Evolutionary conservation across 1,284 basidiomycete genomes (phyloP).

Genomic region (Mycena sp.): DNA sequence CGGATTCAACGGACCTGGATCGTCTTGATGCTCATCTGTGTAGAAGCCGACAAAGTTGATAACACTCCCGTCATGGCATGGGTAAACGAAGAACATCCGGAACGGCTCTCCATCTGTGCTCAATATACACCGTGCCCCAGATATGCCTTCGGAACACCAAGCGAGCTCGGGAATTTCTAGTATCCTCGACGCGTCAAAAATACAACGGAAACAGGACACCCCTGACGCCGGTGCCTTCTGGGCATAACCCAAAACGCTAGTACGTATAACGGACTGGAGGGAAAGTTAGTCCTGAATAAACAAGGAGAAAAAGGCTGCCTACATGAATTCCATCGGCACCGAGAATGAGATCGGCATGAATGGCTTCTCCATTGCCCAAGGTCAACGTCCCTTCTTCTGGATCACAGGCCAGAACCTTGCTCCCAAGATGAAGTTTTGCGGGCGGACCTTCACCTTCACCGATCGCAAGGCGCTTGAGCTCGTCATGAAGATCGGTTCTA

Average conservation of each 20-base stretch:
- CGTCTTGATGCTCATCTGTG: background rate
- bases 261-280: constrained; percentile 20
- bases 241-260: background rate
- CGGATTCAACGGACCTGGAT: background rate
- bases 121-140: background rate
- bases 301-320: background rate
- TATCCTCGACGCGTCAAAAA: constrained; percentile 7
- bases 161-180: background rate
- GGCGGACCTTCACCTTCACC: constrained; percentile 13
- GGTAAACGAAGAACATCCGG: constrained; percentile 7
- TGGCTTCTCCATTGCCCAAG: constrained; percentile 6
- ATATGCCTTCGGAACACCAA: constrained; percentile 7
- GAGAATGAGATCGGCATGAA: constrained; percentile 15
- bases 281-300: background rate
- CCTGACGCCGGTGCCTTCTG: background rate
- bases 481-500: constrained; percentile 20
- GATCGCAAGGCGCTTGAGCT: constrained; percentile 20
- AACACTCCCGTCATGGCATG: constrained; percentile 1
- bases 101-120: background rate
- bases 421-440: constrained; percentile 14
- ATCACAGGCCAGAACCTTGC: constrained; percentile 11
- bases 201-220: constrained; percentile 3
- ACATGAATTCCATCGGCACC: constrained; percentile 28
- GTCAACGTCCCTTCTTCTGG: constrained; percentile 14
- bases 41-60: constrained; percentile 5